These are phyloP conservation scores for Pugionium cornutum DNA, from an alignment of 345 rosid species.

Conservation along the genomic window DNA sequence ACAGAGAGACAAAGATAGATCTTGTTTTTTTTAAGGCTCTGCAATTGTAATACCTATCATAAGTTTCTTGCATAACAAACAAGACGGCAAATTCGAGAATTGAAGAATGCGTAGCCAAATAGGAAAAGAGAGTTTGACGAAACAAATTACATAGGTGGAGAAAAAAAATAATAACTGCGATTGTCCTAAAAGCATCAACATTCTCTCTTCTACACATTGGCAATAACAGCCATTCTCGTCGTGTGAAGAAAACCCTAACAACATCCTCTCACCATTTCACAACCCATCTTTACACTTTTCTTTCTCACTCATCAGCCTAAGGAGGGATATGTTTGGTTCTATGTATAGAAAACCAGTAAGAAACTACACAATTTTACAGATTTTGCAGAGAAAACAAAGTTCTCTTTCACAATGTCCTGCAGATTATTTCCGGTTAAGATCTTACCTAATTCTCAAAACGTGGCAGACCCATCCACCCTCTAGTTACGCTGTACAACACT, in stretches of 20 bases:
- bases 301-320: conserved; percentile 41
- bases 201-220: conserved; percentile 52
- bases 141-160: conserved; percentile 41
- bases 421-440: conserved; percentile 51
- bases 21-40: background rate
- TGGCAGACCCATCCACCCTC: conserved; percentile 44
- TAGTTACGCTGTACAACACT: conserved; percentile 38
- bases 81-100: conserved; percentile 16
- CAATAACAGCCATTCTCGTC: conserved; percentile 41
- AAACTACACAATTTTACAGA: conserved; percentile 72
- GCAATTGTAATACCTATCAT: background rate
- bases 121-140: conserved; percentile 24
- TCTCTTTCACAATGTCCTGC: conserved; percentile 33
- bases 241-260: conserved; percentile 43
- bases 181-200: conserved; percentile 47
- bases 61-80: conserved; percentile 12
- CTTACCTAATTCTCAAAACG: conserved; percentile 45
- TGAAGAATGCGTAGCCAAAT: conserved; percentile 8
- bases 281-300: conserved; percentile 56
- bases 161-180: background rate
- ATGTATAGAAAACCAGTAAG: conserved; percentile 52
- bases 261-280: conserved; percentile 40
- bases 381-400: conserved; percentile 40
- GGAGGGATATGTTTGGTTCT: conserved; percentile 43
- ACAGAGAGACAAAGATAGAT: background rate